These are phyloP conservation scores for Ulmus americana DNA, from an alignment of 331 rosid genomes.

Conservation along the genomic window DNA sequence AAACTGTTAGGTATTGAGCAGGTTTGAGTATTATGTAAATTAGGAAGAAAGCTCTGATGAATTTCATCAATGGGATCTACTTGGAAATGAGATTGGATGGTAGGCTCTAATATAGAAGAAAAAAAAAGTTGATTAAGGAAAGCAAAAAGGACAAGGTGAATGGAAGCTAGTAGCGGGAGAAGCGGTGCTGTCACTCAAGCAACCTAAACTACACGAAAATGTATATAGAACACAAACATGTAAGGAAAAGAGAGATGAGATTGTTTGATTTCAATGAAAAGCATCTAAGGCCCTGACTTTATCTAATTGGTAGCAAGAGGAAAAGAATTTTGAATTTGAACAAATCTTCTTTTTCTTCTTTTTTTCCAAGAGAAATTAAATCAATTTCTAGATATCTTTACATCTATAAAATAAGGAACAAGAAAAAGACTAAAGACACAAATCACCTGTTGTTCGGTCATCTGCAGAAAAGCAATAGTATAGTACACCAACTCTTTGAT, in stretches of 20 bases:
- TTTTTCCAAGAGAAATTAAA: slow-evolving; percentile 3
- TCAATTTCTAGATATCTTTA: slow-evolving; percentile 11
- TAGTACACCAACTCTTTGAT: slow-evolving; percentile 75
- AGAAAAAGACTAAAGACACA: slow-evolving; percentile 17
- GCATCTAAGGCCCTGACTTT: not conserved
- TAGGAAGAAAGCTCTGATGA: too few relatives aligned
- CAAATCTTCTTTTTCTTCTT: too few relatives aligned
- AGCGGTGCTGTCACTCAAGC: too few relatives aligned
- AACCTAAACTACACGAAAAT: too few relatives aligned
- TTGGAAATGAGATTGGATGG: too few relatives aligned
- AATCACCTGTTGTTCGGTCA: slow-evolving; percentile 80
- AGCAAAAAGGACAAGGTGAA: too few relatives aligned
- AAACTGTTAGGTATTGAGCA: too few relatives aligned
- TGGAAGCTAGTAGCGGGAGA: too few relatives aligned
- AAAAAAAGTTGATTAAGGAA: too few relatives aligned
- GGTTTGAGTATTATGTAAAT: too few relatives aligned
- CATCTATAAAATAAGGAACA: slow-evolving; percentile 11
- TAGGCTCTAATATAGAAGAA: too few relatives aligned
- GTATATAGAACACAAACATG: not conserved
- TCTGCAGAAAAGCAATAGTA: slow-evolving; percentile 87
- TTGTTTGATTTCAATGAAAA: not conserved
- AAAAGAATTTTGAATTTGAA: not conserved
- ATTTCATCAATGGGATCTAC: too few relatives aligned
- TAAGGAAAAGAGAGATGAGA: not conserved
- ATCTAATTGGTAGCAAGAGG: not conserved